phyloP scores from a whole-genome alignment of 2,329 filamentous ascomycete genomes.

The Aspergillus nomiae region DNA sequence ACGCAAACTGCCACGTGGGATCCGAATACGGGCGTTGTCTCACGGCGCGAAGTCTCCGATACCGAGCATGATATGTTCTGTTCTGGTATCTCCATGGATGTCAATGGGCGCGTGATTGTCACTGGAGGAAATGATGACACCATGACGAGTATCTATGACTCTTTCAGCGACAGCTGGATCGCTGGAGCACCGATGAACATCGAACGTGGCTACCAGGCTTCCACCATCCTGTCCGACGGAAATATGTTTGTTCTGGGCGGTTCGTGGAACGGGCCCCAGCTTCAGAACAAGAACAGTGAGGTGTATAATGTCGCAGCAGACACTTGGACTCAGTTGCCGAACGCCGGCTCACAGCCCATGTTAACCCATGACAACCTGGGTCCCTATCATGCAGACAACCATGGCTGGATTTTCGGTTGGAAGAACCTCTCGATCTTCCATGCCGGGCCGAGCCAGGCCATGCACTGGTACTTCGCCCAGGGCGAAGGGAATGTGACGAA shows the following conservation, averaged over 20 bases:
- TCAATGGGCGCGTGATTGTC: conserved; percentile 6
- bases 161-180: background rate
- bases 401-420: conserved; percentile 14
- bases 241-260: conserved; percentile 9
- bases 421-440: conserved; percentile 8
- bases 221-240: conserved; percentile 8
- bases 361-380: conserved; percentile 4
- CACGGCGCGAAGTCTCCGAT: background rate
- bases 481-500: background rate
- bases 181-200: background rate
- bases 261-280: conserved; percentile 1
- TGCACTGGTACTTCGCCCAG: conserved; percentile 10
- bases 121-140: conserved; percentile 5
- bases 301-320: background rate
- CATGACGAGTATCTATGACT: conserved; percentile 9
- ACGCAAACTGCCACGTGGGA: conserved; percentile 9
- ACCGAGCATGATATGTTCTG: conserved; percentile 15
- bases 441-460: conserved; percentile 6
- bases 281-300: conserved; percentile 6
- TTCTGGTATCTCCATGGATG: conserved; percentile 8
- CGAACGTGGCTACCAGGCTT: conserved; percentile 5
- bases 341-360: background rate
- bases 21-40: background rate
- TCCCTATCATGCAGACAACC: conserved; percentile 6
- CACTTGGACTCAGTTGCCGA: background rate